phyloP scores from a whole-genome alignment of 2,329 filamentous ascomycete genomes.

The Aspergillus latus region DNA sequence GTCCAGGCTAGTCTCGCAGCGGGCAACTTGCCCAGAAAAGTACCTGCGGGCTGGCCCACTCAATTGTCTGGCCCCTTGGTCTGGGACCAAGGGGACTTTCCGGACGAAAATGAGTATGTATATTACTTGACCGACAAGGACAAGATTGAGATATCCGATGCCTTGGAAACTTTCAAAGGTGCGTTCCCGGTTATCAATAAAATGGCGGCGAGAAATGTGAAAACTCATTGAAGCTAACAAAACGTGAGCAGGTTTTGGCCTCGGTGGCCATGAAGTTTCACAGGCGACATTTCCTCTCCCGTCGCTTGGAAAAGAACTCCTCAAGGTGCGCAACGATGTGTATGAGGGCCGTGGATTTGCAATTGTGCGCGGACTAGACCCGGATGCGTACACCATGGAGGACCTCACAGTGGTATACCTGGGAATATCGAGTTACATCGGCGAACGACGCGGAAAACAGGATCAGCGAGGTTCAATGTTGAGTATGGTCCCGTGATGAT shows the following conservation, averaged over 20 bases:
- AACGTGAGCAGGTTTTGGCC: conserved; percentile 6
- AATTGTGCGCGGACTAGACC: conserved; percentile 14
- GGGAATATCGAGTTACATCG: conserved; percentile 16
- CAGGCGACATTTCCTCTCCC: conserved; percentile 11
- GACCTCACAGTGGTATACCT: conserved; percentile 16
- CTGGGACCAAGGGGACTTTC: conserved; percentile 11
- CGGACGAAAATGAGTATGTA: conserved; percentile 14
- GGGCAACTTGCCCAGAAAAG: conserved; percentile 9
- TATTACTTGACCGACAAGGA: conserved; percentile 13
- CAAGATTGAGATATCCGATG: conserved; percentile 13
- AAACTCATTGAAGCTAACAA: conserved; percentile 1
- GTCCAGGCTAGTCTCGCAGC: conserved; percentile 13
- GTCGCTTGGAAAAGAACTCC: conserved; percentile 8
- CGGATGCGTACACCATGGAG: conserved; percentile 12
- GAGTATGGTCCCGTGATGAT: conserved; percentile 1
- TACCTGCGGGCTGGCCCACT: conserved; percentile 16
- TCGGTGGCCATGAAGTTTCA: conserved; percentile 14
- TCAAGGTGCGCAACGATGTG: conserved; percentile 12
- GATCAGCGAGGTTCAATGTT: conserved; percentile 16
- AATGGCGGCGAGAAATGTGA: neutral
- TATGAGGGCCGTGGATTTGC: conserved; percentile 14
- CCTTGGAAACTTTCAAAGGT: conserved; percentile 15
- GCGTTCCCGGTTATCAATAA: neutral
- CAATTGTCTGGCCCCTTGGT: conserved; percentile 12
- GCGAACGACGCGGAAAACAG: conserved; percentile 14